Conservation (phyloP, 2,329 filamentous ascomycete genomes). For the Aureobasidium zeae region DNA sequence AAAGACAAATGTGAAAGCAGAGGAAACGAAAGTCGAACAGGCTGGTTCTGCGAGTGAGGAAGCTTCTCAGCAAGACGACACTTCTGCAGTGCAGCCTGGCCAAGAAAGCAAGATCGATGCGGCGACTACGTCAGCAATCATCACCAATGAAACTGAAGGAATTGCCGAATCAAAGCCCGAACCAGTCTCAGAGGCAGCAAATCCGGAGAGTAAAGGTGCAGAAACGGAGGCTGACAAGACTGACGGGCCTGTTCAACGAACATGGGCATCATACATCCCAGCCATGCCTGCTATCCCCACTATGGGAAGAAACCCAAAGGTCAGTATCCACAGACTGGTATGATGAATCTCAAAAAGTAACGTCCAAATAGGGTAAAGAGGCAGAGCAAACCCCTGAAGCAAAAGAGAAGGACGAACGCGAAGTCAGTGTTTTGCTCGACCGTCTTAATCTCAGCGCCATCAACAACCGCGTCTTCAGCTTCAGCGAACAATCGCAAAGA, state of each 20-base stretch:
- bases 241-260: neutral
- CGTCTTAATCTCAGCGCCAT: slow-evolving; percentile 72
- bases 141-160: too few species aligned
- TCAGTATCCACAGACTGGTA: neutral
- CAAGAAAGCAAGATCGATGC: too few species aligned
- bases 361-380: neutral
- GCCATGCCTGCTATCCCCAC: slow-evolving; percentile 8
- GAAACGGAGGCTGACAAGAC: neutral
- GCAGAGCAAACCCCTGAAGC: slow-evolving; percentile 26
- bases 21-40: slow-evolving; percentile 23
- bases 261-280: slow-evolving; percentile 15
- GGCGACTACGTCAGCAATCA: too few species aligned
- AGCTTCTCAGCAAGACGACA: neutral
- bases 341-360: too few species aligned
- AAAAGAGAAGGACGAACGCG: slow-evolving; percentile 52
- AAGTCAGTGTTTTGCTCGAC: slow-evolving; percentile 71
- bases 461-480: slow-evolving; percentile 76
- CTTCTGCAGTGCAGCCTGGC: neutral
- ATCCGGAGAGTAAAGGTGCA: neutral
- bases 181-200: neutral
- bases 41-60: neutral
- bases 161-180: slow-evolving; percentile 28
- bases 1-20: slow-evolving; percentile 20
- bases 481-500: slow-evolving; percentile 75
- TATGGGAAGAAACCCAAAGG: neutral